These are phyloP conservation scores for Colletotrichum sp. DNA, from an alignment of 2,329 filamentous ascomycete species.

Conservation along the genomic window DNA sequence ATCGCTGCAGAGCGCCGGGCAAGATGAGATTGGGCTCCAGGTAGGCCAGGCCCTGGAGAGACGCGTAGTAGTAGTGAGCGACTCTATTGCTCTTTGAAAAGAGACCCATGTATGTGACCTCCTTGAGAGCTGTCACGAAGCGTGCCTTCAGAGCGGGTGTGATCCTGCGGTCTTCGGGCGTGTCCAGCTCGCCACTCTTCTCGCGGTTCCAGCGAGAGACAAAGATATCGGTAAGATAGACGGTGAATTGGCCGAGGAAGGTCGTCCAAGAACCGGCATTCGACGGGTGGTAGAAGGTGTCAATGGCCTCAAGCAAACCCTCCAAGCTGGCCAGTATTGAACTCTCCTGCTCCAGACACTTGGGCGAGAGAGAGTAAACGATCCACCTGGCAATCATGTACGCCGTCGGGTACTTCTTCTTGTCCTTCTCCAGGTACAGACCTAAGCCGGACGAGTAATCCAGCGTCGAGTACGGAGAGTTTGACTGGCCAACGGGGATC, in stretches of 20 bases:
- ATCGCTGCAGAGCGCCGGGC: constrained; percentile 90
- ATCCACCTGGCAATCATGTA: constrained; percentile 95
- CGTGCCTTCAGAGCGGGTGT: constrained; percentile 82
- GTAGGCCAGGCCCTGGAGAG: constrained; percentile 87
- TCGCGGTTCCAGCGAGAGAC: constrained; percentile 98
- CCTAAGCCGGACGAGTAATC: constrained; percentile 85
- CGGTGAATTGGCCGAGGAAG: constrained; percentile 86
- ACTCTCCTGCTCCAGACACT: constrained; percentile 75
- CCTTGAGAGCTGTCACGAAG: constrained; percentile 86
- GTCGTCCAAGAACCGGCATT: constrained; percentile 94
- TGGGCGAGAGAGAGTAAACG: constrained; percentile 88
- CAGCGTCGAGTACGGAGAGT: constrained; percentile 86
- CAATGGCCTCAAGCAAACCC: constrained; percentile 90
- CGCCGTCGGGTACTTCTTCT: constrained; percentile 88
- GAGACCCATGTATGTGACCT: constrained; percentile 97
- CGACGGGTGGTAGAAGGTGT: constrained; percentile 98
- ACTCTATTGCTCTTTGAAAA: constrained; percentile 95
- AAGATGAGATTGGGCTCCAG: constrained; percentile 91
- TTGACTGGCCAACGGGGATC: constrained; percentile 95
- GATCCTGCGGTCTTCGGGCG: constrained; percentile 79
- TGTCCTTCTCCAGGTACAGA: constrained; percentile 88
- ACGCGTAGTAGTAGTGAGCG: constrained; percentile 89
- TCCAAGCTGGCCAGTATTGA: constrained; percentile 87
- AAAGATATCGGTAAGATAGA: constrained; percentile 94
- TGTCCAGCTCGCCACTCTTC: constrained; percentile 87